Conservation (phyloP, 192 early-diverging fungal genomes). For the Coemansia sp. region DNA sequence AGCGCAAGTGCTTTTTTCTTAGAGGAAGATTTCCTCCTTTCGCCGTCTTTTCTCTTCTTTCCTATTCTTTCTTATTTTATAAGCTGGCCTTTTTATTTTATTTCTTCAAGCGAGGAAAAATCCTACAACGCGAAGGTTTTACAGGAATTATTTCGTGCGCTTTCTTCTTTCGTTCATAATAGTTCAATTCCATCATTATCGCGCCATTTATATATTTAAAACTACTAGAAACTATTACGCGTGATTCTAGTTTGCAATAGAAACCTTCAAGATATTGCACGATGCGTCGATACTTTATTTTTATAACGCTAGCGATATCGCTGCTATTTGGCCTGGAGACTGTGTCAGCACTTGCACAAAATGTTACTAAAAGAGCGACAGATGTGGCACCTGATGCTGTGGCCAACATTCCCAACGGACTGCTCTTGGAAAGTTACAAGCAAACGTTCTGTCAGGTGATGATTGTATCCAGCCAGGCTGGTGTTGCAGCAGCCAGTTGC, state of each 20-base stretch:
- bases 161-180: background rate
- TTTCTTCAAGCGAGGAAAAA: too few relatives aligned
- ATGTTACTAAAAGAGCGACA: constrained; percentile 23
- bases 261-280: background rate
- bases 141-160: background rate
- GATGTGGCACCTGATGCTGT: background rate
- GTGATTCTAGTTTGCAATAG: background rate
- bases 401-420: constrained; percentile 2
- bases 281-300: background rate
- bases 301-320: background rate
- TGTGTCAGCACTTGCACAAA: background rate
- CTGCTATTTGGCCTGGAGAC: background rate
- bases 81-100: too few relatives aligned
- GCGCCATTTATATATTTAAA: background rate
- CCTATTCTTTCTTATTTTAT: too few relatives aligned
- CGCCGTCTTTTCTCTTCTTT: too few relatives aligned
- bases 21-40: too few relatives aligned
- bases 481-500: constrained; percentile 15
- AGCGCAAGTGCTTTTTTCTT: too few relatives aligned
- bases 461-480: constrained; percentile 2
- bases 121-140: background rate
- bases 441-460: constrained; percentile 18
- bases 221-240: background rate
- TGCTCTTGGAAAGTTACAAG: background rate
- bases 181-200: background rate